Conservation (phyloP, 179 eudicot genomes). For the Sideroxylon spinosum region DNA sequence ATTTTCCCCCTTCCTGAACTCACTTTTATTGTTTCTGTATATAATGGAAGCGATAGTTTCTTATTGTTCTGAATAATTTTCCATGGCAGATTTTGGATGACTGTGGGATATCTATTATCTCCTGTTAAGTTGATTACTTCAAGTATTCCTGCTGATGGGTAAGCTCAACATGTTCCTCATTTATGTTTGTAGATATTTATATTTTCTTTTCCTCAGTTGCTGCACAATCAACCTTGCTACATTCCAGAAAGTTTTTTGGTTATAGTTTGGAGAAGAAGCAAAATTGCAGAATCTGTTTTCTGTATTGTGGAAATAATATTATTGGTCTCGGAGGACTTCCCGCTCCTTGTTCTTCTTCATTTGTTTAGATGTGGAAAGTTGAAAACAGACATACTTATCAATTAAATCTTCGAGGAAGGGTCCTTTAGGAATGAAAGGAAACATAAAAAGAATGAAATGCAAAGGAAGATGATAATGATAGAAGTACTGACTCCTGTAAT, state of each 20-base stretch:
- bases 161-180: conserved; percentile 22
- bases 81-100: conserved; percentile 52
- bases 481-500: conserved; percentile 2
- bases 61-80: conserved; percentile 3
- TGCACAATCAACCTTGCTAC: conserved; percentile 9
- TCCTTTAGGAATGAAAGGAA: background rate
- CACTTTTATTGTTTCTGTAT: background rate
- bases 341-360: background rate
- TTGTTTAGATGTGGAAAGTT: no score
- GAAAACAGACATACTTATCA: no score
- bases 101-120: conserved; percentile 38
- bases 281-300: background rate
- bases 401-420: no score
- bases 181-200: background rate
- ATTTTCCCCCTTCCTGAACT: background rate
- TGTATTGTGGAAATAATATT: background rate
- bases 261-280: conserved; percentile 5
- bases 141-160: conserved; percentile 52
- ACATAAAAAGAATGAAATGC: background rate
- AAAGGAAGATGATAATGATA: background rate
- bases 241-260: background rate
- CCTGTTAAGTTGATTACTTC: conserved; percentile 49
- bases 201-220: background rate
- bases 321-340: background rate
- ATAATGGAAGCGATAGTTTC: background rate